Evolutionary conservation across 1,139 yeast genomes (phyloP).

Genomic region (Protomyces gravidus): DNA sequence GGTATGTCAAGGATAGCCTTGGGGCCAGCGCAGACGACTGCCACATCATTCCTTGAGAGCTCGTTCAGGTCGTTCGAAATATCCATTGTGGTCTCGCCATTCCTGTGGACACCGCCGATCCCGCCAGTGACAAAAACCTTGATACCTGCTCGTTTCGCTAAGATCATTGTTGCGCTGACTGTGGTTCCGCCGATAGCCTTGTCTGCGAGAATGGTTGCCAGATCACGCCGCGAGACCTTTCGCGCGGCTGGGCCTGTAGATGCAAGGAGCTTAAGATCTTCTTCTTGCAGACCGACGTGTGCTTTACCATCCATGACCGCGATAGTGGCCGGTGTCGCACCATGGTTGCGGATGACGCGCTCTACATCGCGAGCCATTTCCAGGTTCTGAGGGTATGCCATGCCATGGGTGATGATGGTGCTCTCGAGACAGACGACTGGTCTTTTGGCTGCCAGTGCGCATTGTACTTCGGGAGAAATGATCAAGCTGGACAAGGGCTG

Average conservation of each 20-base stretch:
- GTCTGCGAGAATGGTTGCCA: slow-evolving; percentile 66
- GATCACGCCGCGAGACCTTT: slow-evolving; percentile 77
- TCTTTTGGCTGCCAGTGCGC: slow-evolving; percentile 8
- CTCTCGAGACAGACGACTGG: slow-evolving; percentile 50
- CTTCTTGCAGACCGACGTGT: slow-evolving; percentile 55
- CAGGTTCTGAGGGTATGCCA: slow-evolving; percentile 74
- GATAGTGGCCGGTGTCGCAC: slow-evolving; percentile 81
- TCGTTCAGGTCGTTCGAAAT: slow-evolving; percentile 85
- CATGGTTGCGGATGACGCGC: slow-evolving; percentile 52
- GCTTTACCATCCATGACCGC: slow-evolving; percentile 73
- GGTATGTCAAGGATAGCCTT: slow-evolving; percentile 77
- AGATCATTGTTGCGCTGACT: slow-evolving; percentile 81
- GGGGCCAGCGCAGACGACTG: slow-evolving; percentile 90
- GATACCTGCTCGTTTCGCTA: slow-evolving; percentile 71
- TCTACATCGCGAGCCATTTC: slow-evolving; percentile 71
- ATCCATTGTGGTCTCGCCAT: slow-evolving; percentile 71
- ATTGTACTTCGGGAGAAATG: slow-evolving; percentile 14
- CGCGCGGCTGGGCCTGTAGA: slow-evolving; percentile 35
- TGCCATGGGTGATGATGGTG: slow-evolving; percentile 85
- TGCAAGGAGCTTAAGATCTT: slow-evolving; percentile 35
- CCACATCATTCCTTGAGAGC: slow-evolving; percentile 72
- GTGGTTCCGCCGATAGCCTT: slow-evolving; percentile 76
- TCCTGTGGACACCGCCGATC: slow-evolving; percentile 84
- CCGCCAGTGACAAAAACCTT: slow-evolving; percentile 92
- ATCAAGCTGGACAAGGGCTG: not conserved